Evolutionary conservation across 2,329 filamentous ascomycete species (phyloP).

Genomic region (Neonectria coccinea): DNA sequence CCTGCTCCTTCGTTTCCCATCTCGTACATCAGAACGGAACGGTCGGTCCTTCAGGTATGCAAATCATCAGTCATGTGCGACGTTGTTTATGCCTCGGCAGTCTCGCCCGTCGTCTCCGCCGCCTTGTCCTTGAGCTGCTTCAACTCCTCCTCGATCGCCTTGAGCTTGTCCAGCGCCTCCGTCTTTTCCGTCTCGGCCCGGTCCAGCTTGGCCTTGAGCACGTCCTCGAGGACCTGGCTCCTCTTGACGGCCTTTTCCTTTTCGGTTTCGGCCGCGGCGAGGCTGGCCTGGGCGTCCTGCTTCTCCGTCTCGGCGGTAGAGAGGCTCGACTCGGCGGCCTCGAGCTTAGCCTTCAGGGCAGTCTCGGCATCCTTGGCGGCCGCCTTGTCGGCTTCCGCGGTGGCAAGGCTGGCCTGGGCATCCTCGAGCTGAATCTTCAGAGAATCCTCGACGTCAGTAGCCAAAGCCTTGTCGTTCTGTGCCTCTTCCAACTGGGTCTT

Average conservation of each 20-base stretch:
- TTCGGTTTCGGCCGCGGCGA: constrained; percentile 29
- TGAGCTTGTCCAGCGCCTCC: constrained; percentile 21
- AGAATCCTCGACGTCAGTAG: constrained; percentile 7
- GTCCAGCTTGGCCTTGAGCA: constrained; percentile 23
- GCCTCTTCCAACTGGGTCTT: constrained; percentile 31
- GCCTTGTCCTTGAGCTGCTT: constrained; percentile 33
- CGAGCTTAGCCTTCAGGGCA: constrained; percentile 13
- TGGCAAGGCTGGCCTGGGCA: constrained; percentile 3
- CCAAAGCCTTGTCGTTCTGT: constrained; percentile 12
- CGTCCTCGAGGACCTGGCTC: constrained; percentile 24
- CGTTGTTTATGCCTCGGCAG: constrained; percentile 25
- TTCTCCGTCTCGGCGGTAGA: constrained; percentile 19
- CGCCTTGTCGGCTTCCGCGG: constrained; percentile 6
- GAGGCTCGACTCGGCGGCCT: constrained; percentile 25
- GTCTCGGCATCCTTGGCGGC: constrained; percentile 17
- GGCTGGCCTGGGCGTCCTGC: constrained; percentile 16
- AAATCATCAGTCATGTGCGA: constrained; percentile 28
- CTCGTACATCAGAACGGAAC: constrained; percentile 31
- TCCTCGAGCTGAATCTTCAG: constrained; percentile 26
- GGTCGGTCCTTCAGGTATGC: constrained; percentile 23
- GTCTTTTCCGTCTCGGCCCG: constrained; percentile 32
- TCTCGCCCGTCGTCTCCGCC: not conserved
- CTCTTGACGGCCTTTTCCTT: constrained; percentile 26
- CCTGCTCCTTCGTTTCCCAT: constrained; percentile 48
- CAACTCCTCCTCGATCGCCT: constrained; percentile 28